A percentile compares a stretch with the other conserved stretches of the same genome.
Evolutionary conservation across 75 land plant species (phyloP).

Genomic region (Pseudotsuga menziesii): DNA sequence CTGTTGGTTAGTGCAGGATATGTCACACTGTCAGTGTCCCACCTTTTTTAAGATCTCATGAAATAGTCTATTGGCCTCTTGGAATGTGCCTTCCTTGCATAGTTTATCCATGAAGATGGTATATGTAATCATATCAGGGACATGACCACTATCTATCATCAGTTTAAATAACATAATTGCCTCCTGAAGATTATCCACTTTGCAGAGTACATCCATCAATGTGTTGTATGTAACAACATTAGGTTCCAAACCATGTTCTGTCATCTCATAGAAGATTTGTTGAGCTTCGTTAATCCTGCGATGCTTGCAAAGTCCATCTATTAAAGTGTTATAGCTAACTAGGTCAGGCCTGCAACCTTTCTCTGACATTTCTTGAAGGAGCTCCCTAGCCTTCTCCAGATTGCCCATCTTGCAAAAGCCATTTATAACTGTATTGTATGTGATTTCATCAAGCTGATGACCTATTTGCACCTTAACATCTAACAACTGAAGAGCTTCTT

Average conservation of each 20-base stretch:
- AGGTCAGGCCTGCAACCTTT: conserved; percentile 23
- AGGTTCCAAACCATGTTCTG: conserved; percentile 31
- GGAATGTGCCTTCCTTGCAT: conserved; percentile 6
- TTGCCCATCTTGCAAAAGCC: conserved; percentile 51
- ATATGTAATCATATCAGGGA: conserved; percentile 21
- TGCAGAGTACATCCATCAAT: conserved; percentile 12
- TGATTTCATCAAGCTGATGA: conserved; percentile 50
- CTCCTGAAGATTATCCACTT: neutral
- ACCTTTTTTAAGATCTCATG: conserved; percentile 14
- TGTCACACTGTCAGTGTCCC: conserved; percentile 26
- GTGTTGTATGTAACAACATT: conserved; percentile 10
- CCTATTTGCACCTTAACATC: conserved; percentile 58
- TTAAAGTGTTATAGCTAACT: conserved; percentile 29
- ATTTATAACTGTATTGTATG: conserved; percentile 70
- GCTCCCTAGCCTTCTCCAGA: conserved; percentile 13
- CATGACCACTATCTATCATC: conserved; percentile 5
- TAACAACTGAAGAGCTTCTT: conserved; percentile 58
- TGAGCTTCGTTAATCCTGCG: conserved; percentile 24
- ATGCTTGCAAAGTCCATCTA: conserved; percentile 25
- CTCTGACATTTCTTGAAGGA: conserved; percentile 12
- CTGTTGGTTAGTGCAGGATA: conserved; percentile 30
- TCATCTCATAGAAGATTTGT: conserved; percentile 43
- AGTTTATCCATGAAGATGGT: conserved; percentile 20
- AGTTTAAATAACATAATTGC: conserved; percentile 10
- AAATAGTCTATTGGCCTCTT: conserved; percentile 27